Evolutionary conservation across 2,329 filamentous ascomycete species (phyloP).

Genomic region (Venturia pyrina): DNA sequence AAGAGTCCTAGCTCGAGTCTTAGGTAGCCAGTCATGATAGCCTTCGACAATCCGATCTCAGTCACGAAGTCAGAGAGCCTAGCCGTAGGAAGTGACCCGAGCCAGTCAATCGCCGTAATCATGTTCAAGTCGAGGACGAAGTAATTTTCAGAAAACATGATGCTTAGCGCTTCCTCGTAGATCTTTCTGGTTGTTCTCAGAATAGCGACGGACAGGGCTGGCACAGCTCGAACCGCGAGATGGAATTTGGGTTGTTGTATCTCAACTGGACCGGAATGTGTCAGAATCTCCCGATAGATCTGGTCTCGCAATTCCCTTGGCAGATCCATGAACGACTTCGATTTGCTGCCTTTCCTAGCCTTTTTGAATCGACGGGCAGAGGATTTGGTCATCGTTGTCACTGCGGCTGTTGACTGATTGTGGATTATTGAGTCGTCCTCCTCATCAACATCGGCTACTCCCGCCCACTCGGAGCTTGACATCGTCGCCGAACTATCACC

Average conservation of each 20-base stretch:
- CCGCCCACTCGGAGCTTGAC: not conserved
- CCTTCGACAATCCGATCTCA: constrained; percentile 2
- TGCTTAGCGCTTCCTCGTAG: constrained; percentile 28
- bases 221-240: constrained; percentile 1
- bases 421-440: not conserved
- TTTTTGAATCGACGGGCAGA: not conserved
- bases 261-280: not conserved
- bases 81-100: constrained; percentile 23
- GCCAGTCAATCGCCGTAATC: constrained; percentile 26
- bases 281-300: constrained; percentile 2
- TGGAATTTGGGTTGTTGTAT: constrained; percentile 10
- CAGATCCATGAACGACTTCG: constrained; percentile 1
- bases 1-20: constrained; percentile 7
- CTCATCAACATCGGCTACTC: not conserved
- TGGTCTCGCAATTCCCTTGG: constrained; percentile 10
- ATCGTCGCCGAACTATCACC: not conserved
- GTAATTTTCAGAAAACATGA: constrained; percentile 31
- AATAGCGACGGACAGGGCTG: constrained; percentile 19
- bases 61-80: not conserved
- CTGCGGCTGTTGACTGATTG: not conserved
- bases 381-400: not conserved
- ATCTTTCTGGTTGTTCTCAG: constrained; percentile 29
- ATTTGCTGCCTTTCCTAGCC: not conserved
- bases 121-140: constrained; percentile 29
- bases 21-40: constrained; percentile 11